These are phyloP conservation scores for Macaranga tanarius DNA, from an alignment of 441 rosid species.

Conservation along the genomic window DNA sequence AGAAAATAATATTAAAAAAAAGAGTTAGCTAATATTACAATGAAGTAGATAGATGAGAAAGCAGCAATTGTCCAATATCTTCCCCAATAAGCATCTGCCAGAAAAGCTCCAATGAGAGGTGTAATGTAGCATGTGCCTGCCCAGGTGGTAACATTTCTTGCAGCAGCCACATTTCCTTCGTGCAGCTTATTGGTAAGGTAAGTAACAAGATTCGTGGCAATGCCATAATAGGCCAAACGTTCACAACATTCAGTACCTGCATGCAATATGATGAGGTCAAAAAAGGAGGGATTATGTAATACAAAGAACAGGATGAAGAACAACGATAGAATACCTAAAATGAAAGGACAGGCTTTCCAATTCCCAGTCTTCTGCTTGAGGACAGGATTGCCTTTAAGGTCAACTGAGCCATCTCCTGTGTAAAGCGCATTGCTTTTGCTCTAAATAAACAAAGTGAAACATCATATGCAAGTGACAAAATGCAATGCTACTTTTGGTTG, in stretches of 20 bases:
- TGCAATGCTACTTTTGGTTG: not conserved
- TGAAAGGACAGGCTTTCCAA: slow-evolving; percentile 73
- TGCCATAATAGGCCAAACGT: slow-evolving; percentile 88
- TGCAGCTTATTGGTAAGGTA: slow-evolving; percentile 71
- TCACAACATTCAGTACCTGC: slow-evolving; percentile 86
- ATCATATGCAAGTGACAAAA: not conserved
- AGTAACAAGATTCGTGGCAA: slow-evolving; percentile 75
- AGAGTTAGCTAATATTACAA: slow-evolving; percentile 39
- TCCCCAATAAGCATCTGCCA: slow-evolving; percentile 95
- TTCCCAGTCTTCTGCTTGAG: slow-evolving; percentile 60
- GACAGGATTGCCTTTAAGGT: slow-evolving; percentile 47
- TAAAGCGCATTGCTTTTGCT: slow-evolving; percentile 34
- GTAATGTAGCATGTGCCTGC: slow-evolving; percentile 85
- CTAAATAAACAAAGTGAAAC: slow-evolving; percentile 26
- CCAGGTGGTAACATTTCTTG: slow-evolving; percentile 84
- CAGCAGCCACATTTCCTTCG: slow-evolving; percentile 82
- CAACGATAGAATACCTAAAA: slow-evolving; percentile 41
- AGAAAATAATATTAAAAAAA: not conserved
- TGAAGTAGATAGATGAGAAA: slow-evolving; percentile 74
- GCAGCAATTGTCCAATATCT: slow-evolving; percentile 89
- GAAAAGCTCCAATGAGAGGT: slow-evolving; percentile 79
- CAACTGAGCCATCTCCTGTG: slow-evolving; percentile 73
- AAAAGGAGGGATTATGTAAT: not conserved
- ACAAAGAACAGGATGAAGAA: not conserved
- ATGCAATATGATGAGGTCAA: slow-evolving; percentile 12